phyloP scores from a whole-genome alignment of 2,329 filamentous ascomycete genomes.

The Chaetomium olivaceum region DNA sequence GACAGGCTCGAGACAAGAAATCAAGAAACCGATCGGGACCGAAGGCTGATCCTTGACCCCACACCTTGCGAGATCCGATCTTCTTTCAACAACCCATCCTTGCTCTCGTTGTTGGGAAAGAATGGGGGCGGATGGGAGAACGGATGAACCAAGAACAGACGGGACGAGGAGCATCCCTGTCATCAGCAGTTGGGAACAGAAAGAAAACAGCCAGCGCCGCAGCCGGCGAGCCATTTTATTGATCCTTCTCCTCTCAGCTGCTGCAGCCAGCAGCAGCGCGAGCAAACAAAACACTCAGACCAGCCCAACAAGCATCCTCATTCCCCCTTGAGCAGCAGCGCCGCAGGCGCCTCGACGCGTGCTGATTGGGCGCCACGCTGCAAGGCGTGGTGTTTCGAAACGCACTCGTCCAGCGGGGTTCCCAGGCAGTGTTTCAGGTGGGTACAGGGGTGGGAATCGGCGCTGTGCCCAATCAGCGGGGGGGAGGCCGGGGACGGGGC shows the following conservation, averaged over 20 bases:
- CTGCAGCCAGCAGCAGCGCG: background rate
- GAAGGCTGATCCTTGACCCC: background rate
- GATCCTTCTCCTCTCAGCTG: background rate
- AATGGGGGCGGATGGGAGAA: background rate
- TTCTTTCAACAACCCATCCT: background rate
- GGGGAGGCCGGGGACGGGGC: too few species aligned
- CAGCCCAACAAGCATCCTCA: background rate
- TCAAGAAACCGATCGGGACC: background rate
- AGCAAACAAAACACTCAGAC: conserved; percentile 13
- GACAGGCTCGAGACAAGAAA: background rate
- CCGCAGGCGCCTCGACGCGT: conserved; percentile 7
- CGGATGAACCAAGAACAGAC: background rate
- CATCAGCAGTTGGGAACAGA: background rate
- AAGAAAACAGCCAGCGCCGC: background rate
- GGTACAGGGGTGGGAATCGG: conserved; percentile 17
- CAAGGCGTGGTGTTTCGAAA: conserved; percentile 33
- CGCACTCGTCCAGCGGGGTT: conserved; percentile 26
- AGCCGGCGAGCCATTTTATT: conserved; percentile 13
- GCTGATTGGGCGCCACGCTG: conserved; percentile 31
- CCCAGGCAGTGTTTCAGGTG: conserved; percentile 36
- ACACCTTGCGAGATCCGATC: conserved; percentile 4
- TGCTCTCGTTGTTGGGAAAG: background rate
- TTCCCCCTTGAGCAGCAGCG: background rate
- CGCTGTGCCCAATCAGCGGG: conserved; percentile 22
- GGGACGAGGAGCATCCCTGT: background rate